Percentiles rank a stretch among this genome's conserved stretches.
These are phyloP conservation scores for Diplocarpon rosae DNA, from an alignment of 2,329 filamentous ascomycete genomes.

Conservation along the genomic window DNA sequence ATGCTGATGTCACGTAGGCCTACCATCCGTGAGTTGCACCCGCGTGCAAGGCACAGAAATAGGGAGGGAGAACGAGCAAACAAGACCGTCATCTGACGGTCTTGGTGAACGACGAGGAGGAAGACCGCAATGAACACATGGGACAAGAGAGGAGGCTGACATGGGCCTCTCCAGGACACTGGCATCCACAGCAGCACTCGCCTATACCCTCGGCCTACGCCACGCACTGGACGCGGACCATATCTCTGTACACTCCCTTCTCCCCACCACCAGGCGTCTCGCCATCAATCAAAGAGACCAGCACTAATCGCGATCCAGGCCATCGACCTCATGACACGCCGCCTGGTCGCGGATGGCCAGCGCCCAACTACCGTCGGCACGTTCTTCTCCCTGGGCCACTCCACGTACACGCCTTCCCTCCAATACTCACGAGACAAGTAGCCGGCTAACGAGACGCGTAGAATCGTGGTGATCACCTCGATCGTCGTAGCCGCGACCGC, in stretches of 20 bases:
- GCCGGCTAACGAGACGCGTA: not conserved
- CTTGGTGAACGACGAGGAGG: not conserved
- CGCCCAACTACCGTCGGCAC: slow-evolving; percentile 85
- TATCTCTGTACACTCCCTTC: slow-evolving; percentile 37
- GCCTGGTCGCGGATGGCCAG: slow-evolving; percentile 76
- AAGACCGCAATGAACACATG: not conserved
- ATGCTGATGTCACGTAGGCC: not conserved
- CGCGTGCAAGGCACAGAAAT: not conserved
- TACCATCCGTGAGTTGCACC: slow-evolving; percentile 1
- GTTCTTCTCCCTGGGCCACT: slow-evolving; percentile 89
- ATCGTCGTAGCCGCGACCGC: slow-evolving; percentile 86
- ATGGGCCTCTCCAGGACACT: slow-evolving; percentile 28
- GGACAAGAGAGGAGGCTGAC: not conserved
- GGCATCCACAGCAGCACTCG: slow-evolving; percentile 69
- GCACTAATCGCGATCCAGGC: slow-evolving; percentile 27
- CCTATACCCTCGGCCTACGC: slow-evolving; percentile 79
- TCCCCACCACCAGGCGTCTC: not conserved
- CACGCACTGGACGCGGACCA: slow-evolving; percentile 99
- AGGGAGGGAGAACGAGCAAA: not conserved
- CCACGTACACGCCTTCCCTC: slow-evolving; percentile 38
- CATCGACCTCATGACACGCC: slow-evolving; percentile 89
- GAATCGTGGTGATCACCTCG: slow-evolving; percentile 77
- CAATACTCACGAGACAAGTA: not conserved
- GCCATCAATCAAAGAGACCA: not conserved
- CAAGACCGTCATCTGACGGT: not conserved